Percentiles rank a stretch among this genome's conserved stretches.
Evolutionary conservation across 2,329 filamentous ascomycete genomes (phyloP).

Genomic region (Diaporthe citrichinensis): DNA sequence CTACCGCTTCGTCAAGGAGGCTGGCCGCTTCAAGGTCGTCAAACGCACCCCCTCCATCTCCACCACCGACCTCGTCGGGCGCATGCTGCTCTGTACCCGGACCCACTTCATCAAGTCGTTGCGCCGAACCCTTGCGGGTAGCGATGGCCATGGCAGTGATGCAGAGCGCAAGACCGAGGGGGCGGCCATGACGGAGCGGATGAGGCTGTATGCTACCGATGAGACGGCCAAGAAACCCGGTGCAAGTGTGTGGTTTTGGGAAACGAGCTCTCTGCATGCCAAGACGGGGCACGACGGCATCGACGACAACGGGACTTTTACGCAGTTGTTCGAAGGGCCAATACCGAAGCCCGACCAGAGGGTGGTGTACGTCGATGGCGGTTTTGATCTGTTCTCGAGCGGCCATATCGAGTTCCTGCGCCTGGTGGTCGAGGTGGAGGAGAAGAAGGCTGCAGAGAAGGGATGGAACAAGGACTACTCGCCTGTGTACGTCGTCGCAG

Average conservation of each 20-base stretch:
- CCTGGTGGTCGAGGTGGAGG: slow-evolving; percentile 80
- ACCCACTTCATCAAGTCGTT: slow-evolving; percentile 92
- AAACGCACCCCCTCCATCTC: slow-evolving; percentile 97
- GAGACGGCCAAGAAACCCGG: slow-evolving; percentile 84
- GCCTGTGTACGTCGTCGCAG: slow-evolving; percentile 90
- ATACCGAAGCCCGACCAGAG: slow-evolving; percentile 82
- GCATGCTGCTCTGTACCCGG: slow-evolving; percentile 97
- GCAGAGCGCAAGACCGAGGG: slow-evolving; percentile 75
- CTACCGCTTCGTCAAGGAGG: slow-evolving; percentile 97
- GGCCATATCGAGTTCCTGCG: slow-evolving; percentile 97
- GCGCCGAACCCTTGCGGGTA: slow-evolving; percentile 75
- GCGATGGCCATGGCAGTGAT: slow-evolving; percentile 80
- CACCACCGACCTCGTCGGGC: slow-evolving; percentile 96
- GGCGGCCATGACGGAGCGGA: slow-evolving; percentile 79
- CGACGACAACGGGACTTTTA: slow-evolving; percentile 76
- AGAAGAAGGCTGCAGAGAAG: slow-evolving; percentile 73
- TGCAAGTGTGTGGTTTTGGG: slow-evolving; percentile 89
- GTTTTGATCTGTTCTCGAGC: slow-evolving; percentile 96
- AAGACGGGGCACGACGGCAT: slow-evolving; percentile 56
- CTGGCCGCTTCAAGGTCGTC: slow-evolving; percentile 94
- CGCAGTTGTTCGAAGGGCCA: slow-evolving; percentile 78
- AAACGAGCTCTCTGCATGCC: slow-evolving; percentile 63
- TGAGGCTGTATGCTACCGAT: slow-evolving; percentile 90
- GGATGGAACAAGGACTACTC: slow-evolving; percentile 88
- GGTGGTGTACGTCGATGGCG: slow-evolving; percentile 95